These are phyloP conservation scores for Talaromyces sp. DNA, from an alignment of 2,329 filamentous ascomycete species.

Conservation along the genomic window DNA sequence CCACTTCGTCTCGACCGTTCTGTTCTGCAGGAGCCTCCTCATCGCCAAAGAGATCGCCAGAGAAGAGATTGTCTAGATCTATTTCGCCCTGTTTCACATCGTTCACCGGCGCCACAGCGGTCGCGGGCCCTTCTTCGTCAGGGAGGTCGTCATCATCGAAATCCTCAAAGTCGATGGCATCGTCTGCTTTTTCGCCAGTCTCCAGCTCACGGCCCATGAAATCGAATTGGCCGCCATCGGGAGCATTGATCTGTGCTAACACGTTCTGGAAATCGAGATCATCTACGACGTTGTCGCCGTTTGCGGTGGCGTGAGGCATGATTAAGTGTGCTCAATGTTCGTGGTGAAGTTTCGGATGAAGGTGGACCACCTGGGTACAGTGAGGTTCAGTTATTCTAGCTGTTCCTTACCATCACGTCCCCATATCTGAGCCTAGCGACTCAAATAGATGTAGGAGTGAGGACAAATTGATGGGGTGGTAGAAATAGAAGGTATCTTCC, in stretches of 20 bases:
- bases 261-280: conserved; percentile 43
- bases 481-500: not conserved
- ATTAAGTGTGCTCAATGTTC: conserved; percentile 13
- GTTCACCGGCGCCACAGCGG: not conserved
- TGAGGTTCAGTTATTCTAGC: not conserved
- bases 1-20: conserved; percentile 40
- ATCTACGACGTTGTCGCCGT: conserved; percentile 28
- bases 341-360: not conserved
- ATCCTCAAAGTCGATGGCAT: conserved; percentile 87
- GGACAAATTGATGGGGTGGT: not conserved
- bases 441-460: not conserved
- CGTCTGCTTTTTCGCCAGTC: conserved; percentile 75
- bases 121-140: conserved; percentile 55
- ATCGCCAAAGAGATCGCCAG: conserved; percentile 26
- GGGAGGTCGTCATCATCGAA: conserved; percentile 89
- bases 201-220: conserved; percentile 42
- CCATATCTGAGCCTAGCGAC: not conserved
- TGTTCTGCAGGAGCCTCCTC: conserved; percentile 25
- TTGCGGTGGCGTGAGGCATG: conserved; percentile 41
- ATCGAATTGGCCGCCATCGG: conserved; percentile 28
- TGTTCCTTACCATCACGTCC: conserved; percentile 5
- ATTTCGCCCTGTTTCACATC: conserved; percentile 46
- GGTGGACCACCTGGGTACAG: not conserved
- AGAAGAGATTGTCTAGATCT: conserved; percentile 22
- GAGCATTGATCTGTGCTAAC: conserved; percentile 42